Conservation (phyloP, 352 stramenopile genomes). For the Blastocystis hominis region DNA sequence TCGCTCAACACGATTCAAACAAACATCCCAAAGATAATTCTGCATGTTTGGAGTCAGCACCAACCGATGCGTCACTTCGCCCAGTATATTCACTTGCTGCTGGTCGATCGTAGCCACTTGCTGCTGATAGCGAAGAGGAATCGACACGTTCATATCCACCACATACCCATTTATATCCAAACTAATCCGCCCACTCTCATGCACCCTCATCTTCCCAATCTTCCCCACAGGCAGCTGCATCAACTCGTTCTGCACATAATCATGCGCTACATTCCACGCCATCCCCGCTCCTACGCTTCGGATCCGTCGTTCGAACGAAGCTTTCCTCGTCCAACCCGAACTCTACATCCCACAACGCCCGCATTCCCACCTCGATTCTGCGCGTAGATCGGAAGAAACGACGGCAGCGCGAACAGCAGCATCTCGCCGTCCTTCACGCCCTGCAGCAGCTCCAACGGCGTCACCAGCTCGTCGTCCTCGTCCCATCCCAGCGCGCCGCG, state of each 20-base stretch:
- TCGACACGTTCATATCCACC: slow-evolving; percentile 54
- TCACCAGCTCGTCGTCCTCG: slow-evolving; percentile 46
- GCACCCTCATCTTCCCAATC: slow-evolving; percentile 54
- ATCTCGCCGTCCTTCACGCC: slow-evolving; percentile 35
- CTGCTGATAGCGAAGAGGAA: slow-evolving; percentile 45
- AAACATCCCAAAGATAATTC: slow-evolving; percentile 35
- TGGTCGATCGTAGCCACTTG: slow-evolving; percentile 46
- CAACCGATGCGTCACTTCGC: slow-evolving; percentile 33
- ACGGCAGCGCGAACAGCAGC: slow-evolving; percentile 35
- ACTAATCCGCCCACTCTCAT: slow-evolving; percentile 45
- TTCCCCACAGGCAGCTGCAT: background rate
- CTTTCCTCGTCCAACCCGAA: slow-evolving; percentile 41
- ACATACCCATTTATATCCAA: slow-evolving; percentile 46
- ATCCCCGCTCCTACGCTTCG: background rate
- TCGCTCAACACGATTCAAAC: background rate
- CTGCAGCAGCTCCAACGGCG: slow-evolving; percentile 13
- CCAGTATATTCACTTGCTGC: background rate
- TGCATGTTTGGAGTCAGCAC: slow-evolving; percentile 30
- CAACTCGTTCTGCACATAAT: slow-evolving; percentile 40
- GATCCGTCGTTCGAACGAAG: slow-evolving; percentile 9
- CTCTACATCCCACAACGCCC: background rate
- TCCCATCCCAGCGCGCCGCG: background rate
- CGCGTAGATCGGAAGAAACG: slow-evolving; percentile 48
- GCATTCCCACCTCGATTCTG: background rate
- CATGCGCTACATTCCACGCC: background rate